Evolutionary conservation across 805 yeast species (phyloP).

Genomic region (Maudiozyma barnettii): DNA sequence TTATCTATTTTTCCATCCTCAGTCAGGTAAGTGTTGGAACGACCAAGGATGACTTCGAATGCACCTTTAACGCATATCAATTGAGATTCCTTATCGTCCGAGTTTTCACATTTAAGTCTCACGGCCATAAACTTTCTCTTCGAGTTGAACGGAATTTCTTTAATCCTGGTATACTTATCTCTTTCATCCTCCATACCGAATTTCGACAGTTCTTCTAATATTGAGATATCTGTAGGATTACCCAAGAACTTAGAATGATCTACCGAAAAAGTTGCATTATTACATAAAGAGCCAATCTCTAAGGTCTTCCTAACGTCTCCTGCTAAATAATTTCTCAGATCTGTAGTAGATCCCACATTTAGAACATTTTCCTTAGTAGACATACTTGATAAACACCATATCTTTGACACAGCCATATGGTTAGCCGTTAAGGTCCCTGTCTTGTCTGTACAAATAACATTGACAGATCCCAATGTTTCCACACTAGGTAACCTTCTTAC

Average conservation of each 20-base stretch:
- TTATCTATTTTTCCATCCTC: slow-evolving; percentile 51
- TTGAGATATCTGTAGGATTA: slow-evolving; percentile 91
- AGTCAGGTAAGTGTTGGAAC: slow-evolving; percentile 49
- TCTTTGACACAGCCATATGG: slow-evolving; percentile 78
- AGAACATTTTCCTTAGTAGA: slow-evolving; percentile 29
- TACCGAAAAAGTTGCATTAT: slow-evolving; percentile 58
- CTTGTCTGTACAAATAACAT: slow-evolving; percentile 86
- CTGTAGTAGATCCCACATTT: slow-evolving; percentile 29
- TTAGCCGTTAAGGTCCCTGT: slow-evolving; percentile 87
- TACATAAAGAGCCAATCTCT: slow-evolving; percentile 64
- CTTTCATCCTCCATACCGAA: slow-evolving; percentile 71
- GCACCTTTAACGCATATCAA: slow-evolving; percentile 84
- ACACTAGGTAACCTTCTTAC: slow-evolving; percentile 91
- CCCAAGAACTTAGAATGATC: slow-evolving; percentile 72
- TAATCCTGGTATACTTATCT: slow-evolving; percentile 41
- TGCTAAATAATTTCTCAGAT: slow-evolving; percentile 37
- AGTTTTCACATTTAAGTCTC: slow-evolving; percentile 34
- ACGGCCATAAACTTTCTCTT: slow-evolving; percentile 84
- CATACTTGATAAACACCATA: slow-evolving; percentile 66
- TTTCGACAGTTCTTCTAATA: slow-evolving; percentile 60
- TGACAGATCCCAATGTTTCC: slow-evolving; percentile 89
- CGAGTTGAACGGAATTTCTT: slow-evolving; percentile 81
- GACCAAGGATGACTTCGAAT: slow-evolving; percentile 56
- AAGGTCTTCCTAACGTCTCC: slow-evolving; percentile 46
- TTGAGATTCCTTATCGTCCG: slow-evolving; percentile 39